Evolutionary conservation across 192 early-diverging fungal genomes (phyloP).

Genomic region (Dissophora globulifera): DNA sequence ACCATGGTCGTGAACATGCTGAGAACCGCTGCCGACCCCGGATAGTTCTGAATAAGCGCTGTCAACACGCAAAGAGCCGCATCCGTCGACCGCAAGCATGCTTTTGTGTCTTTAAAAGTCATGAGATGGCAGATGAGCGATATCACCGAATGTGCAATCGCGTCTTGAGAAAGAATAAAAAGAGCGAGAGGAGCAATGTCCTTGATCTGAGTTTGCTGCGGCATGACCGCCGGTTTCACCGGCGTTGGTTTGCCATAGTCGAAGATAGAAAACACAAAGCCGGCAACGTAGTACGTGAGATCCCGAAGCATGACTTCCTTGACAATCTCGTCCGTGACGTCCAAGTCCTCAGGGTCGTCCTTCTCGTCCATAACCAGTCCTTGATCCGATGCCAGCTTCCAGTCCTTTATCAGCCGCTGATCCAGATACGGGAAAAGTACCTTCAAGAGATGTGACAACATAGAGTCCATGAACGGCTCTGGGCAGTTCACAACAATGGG

Average conservation of each 20-base stretch:
- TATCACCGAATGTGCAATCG: slow-evolving; percentile 22
- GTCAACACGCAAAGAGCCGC: slow-evolving; percentile 16
- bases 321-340: slow-evolving; percentile 40
- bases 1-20: slow-evolving; percentile 19
- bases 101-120: slow-evolving; percentile 37
- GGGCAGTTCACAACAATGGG: slow-evolving; percentile 47
- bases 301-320: slow-evolving; percentile 40
- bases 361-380: slow-evolving; percentile 40
- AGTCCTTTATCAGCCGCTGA: slow-evolving; percentile 38
- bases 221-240: background rate
- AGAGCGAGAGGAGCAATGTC: slow-evolving; percentile 30
- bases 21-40: slow-evolving; percentile 15
- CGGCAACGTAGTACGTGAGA: slow-evolving; percentile 16
- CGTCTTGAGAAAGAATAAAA: slow-evolving; percentile 17
- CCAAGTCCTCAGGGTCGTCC: slow-evolving; percentile 28
- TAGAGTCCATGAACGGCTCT: slow-evolving; percentile 12
- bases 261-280: slow-evolving; percentile 20
- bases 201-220: background rate
- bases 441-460: slow-evolving; percentile 26
- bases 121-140: slow-evolving; percentile 28
- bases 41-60: slow-evolving; percentile 29
- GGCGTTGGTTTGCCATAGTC: slow-evolving; percentile 20
- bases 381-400: slow-evolving; percentile 37
- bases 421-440: slow-evolving; percentile 48
- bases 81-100: slow-evolving; percentile 22